Conservation (phyloP, 768 basidiomycete species). For the Suillus luteus region DNA sequence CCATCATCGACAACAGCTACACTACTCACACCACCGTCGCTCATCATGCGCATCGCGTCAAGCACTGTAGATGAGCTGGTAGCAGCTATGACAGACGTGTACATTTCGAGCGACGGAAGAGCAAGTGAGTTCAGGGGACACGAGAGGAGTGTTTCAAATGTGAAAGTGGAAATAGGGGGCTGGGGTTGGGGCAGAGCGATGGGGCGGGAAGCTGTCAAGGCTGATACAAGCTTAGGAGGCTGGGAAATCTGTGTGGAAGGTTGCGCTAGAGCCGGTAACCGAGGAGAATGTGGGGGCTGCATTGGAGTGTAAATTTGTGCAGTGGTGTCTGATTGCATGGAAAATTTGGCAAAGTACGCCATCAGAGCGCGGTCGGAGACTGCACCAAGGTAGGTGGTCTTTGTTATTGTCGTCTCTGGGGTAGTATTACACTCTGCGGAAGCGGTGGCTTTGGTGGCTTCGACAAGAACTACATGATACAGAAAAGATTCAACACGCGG, state of each 20-base stretch:
- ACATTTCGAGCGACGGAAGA: conserved; percentile 67
- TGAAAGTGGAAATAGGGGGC: conserved; percentile 33
- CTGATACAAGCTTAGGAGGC: conserved; percentile 1
- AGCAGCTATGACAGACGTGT: conserved; percentile 62
- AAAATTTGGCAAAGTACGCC: conserved; percentile 64
- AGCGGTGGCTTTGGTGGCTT: conserved; percentile 42
- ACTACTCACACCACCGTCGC: conserved; percentile 82
- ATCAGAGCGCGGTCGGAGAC: conserved; percentile 77
- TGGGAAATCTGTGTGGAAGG: conserved; percentile 8
- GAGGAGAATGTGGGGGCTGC: not conserved
- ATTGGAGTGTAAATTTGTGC: not conserved
- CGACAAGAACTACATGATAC: conserved; percentile 51
- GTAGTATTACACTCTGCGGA: not conserved
- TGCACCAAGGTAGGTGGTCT: conserved; percentile 58
- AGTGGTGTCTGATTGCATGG: conserved; percentile 29
- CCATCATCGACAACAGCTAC: conserved; percentile 76
- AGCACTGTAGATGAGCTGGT: conserved; percentile 63
- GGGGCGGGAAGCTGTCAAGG: conserved; percentile 6
- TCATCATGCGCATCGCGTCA: conserved; percentile 85
- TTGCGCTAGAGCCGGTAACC: conserved; percentile 8
- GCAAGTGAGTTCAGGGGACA: conserved; percentile 57
- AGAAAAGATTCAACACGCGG: not conserved
- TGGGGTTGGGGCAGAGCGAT: not conserved
- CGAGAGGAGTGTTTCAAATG: conserved; percentile 47
- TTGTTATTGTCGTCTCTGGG: not conserved